phyloP scores from a whole-genome alignment of 2,329 filamentous ascomycete species.

The Talaromyces rugulosus region DNA sequence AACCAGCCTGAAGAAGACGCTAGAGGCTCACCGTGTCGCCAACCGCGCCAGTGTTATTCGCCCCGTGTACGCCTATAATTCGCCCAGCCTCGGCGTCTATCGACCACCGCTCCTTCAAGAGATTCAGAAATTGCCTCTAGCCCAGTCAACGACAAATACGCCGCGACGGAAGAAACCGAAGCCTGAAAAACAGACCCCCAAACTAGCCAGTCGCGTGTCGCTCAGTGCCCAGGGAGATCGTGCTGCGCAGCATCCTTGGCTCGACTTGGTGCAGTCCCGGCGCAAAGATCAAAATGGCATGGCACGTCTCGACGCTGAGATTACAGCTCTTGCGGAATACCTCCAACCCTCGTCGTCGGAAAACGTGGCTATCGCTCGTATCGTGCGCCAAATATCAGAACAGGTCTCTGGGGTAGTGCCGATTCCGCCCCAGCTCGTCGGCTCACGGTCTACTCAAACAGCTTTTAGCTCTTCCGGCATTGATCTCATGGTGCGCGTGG shows the following conservation, averaged over 20 bases:
- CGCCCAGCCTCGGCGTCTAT: conserved; percentile 15
- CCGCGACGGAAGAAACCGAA: not conserved
- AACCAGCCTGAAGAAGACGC: conserved; percentile 34
- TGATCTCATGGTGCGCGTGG: conserved; percentile 43
- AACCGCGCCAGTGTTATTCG: conserved; percentile 36
- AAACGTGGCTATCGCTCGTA: conserved; percentile 22
- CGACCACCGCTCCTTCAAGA: conserved; percentile 14
- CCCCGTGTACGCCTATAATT: conserved; percentile 19
- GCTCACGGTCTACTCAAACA: conserved; percentile 52
- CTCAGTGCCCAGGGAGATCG: conserved; percentile 15
- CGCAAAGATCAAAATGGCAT: conserved; percentile 17
- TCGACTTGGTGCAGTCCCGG: conserved; percentile 19
- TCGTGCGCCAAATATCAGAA: conserved; percentile 25
- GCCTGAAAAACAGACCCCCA: not conserved
- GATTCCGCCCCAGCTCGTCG: conserved; percentile 43
- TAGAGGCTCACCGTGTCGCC: conserved; percentile 37
- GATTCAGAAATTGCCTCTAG: not conserved
- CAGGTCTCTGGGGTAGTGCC: conserved; percentile 24
- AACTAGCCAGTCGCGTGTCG: not conserved
- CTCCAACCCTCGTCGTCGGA: conserved; percentile 43
- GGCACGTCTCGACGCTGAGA: conserved; percentile 40
- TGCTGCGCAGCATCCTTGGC: conserved; percentile 29
- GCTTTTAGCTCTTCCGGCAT: conserved; percentile 52
- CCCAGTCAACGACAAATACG: not conserved
- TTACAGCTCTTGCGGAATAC: conserved; percentile 43